A percentile compares a stretch with the other conserved stretches of the same genome.
phyloP scores from a whole-genome alignment of 208 protist genomes.

The Entamoeba moshkovskii region DNA sequence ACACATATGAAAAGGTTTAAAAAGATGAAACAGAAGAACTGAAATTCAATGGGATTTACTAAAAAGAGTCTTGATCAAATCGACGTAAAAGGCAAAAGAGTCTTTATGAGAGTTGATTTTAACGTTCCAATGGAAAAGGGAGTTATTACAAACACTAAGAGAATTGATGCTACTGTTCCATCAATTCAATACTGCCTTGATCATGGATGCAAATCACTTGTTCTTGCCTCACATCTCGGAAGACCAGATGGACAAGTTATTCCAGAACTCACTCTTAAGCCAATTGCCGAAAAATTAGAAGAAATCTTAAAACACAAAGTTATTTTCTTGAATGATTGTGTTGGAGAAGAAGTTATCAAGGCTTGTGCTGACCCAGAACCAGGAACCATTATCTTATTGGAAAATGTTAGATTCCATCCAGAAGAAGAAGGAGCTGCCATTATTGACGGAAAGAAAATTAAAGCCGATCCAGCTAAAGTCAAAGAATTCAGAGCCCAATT shows the following conservation, averaged over 20 bases:
- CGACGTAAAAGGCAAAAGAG: slow-evolving; percentile 65
- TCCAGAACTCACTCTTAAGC: slow-evolving; percentile 58
- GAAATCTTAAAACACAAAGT: slow-evolving; percentile 62
- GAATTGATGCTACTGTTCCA: slow-evolving; percentile 74
- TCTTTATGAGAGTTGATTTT: slow-evolving; percentile 81
- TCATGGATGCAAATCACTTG: slow-evolving; percentile 47
- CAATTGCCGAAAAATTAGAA: slow-evolving; percentile 67
- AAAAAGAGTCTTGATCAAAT: slow-evolving; percentile 50
- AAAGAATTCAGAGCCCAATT: slow-evolving; percentile 57
- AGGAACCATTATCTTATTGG: slow-evolving; percentile 80
- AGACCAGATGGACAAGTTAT: slow-evolving; percentile 64
- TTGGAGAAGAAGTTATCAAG: slow-evolving; percentile 59
- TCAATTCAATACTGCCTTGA: slow-evolving; percentile 78
- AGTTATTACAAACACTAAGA: slow-evolving; percentile 68
- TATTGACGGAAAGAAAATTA: slow-evolving; percentile 48
- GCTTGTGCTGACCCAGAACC: slow-evolving; percentile 16
- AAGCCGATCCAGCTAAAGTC: slow-evolving; percentile 41
- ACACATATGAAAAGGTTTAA: no score
- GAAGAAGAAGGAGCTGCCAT: slow-evolving; percentile 77
- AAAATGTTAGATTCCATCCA: slow-evolving; percentile 94
- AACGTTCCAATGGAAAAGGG: slow-evolving; percentile 71
- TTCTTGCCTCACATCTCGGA: slow-evolving; percentile 68
- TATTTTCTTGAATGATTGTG: slow-evolving; percentile 59
- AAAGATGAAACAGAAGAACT: no score
- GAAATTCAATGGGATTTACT: background rate